Conservation (phyloP, 345 rosid species). For the Iberis pinnata region DNA sequence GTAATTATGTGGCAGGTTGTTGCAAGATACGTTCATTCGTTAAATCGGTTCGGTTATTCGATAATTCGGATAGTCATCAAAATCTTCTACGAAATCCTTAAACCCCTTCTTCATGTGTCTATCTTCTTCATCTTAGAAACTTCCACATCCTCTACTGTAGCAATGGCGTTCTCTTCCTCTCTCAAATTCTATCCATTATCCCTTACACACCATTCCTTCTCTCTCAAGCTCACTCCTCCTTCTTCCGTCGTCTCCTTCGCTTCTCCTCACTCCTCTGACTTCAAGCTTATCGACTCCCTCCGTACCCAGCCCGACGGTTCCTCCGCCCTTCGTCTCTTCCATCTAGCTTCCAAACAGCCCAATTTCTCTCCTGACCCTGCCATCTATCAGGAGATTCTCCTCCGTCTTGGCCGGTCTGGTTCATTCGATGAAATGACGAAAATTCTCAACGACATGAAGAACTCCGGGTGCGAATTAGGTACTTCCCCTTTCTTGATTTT, state of each 20-base stretch:
- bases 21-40: too few relatives aligned
- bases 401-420: slow-evolving; percentile 58
- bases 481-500: slow-evolving; percentile 47
- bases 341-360: slow-evolving; percentile 73
- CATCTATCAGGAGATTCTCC: slow-evolving; percentile 59
- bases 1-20: too few relatives aligned
- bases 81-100: slow-evolving; percentile 5
- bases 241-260: slow-evolving; percentile 25
- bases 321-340: slow-evolving; percentile 56
- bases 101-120: slow-evolving; percentile 1
- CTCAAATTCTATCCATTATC: slow-evolving; percentile 53
- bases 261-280: slow-evolving; percentile 32
- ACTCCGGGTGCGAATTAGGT: slow-evolving; percentile 38
- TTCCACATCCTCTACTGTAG: too few relatives aligned
- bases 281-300: slow-evolving; percentile 76
- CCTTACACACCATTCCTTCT: slow-evolving; percentile 27
- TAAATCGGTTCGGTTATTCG: background rate
- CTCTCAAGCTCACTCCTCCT: slow-evolving; percentile 26
- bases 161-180: slow-evolving; percentile 49
- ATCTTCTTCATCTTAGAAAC: slow-evolving; percentile 1
- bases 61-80: background rate
- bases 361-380: slow-evolving; percentile 46
- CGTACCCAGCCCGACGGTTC: slow-evolving; percentile 63
- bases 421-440: slow-evolving; percentile 59
- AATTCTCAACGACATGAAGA: slow-evolving; percentile 47